phyloP scores from a whole-genome alignment of 495 filamentous ascomycete genomes.

The Rostrohypoxylon terebratum region DNA sequence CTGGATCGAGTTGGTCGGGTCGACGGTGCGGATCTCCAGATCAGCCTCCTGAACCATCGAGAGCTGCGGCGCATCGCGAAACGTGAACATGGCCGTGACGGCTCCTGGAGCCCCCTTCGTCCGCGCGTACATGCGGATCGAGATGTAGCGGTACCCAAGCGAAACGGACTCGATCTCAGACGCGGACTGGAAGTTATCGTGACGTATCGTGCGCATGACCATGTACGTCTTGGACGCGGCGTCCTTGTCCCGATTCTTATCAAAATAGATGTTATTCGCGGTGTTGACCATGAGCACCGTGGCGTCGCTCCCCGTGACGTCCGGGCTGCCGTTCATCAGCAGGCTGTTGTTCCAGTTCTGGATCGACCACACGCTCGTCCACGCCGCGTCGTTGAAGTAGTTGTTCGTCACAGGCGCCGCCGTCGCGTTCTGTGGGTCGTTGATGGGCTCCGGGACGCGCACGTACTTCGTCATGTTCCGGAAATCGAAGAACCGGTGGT shows the following conservation, averaged over 20 bases:
- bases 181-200: conserved; percentile 67
- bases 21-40: conserved; percentile 76
- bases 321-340: conserved; percentile 38
- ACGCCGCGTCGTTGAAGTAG: conserved; percentile 55
- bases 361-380: conserved; percentile 67
- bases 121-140: conserved; percentile 70
- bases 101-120: conserved; percentile 66
- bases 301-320: conserved; percentile 57
- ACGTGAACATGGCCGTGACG: conserved; percentile 78
- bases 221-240: conserved; percentile 64
- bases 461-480: conserved; percentile 60
- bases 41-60: conserved; percentile 74
- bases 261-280: conserved; percentile 73
- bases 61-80: conserved; percentile 55
- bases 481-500: conserved; percentile 76
- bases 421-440: conserved; percentile 43
- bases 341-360: conserved; percentile 68
- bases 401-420: conserved; percentile 51
- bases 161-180: conserved; percentile 71
- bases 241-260: conserved; percentile 51
- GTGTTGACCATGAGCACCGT: conserved; percentile 71
- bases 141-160: conserved; percentile 66
- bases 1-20: conserved; percentile 66
- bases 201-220: conserved; percentile 70
- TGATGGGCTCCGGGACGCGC: conserved; percentile 53